Evolutionary conservation across 495 filamentous ascomycete species (phyloP), one percentile per base, ranked within the genome.

Genomic region (Pseudevernia furfuracea): DNA sequence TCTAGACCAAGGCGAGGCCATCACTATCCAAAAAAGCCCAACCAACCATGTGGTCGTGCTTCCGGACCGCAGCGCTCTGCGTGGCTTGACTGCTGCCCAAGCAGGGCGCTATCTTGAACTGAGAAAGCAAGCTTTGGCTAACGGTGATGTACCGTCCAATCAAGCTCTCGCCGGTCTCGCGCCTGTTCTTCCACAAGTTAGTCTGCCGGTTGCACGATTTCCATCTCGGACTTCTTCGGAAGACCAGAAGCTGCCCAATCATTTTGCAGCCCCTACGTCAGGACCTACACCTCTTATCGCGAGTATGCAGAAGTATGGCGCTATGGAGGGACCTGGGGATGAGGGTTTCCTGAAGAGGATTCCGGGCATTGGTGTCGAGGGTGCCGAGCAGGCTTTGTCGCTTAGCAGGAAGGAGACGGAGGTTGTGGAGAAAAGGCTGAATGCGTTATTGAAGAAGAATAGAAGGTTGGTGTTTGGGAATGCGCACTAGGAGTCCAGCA

Each of bases 21-120:
- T 83, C 25, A 72, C 73, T 10, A 58, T 78, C 23, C 71, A 75
- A 23, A 56, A 62, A 21, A 72, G 74, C 25, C 70, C 74, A 28
- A 74, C 70, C 53, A 66, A 74, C 28, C 71, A 78, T 32, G 78
- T 82, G 52, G 72, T 80, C 38, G 64, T 71, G 38, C 71, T 75
- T n/a, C 90, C 92, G 5, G 86, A 88, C 63, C 91, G 91, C 6
- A 84, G 87, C 62, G 87, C 89, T 61, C 79, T 97, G 36, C 84
- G 85, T 44, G 90, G 91, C 66, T 77, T 98, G 28, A 87, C 82
- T 15, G 71, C 80, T 19, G 87, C 89, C 37, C 89, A 95, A 70
- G 91, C 96, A 66, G 80, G 88, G 30, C 82, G 87, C 12, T 93
- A 89, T 64, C 76, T 97, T 19, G 79, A 84, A 60, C 80, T 96